A percentile compares a stretch with the other conserved stretches of the same genome.
phyloP scores from a whole-genome alignment of 2,329 filamentous ascomycete genomes.

The Huntiella omanensis region DNA sequence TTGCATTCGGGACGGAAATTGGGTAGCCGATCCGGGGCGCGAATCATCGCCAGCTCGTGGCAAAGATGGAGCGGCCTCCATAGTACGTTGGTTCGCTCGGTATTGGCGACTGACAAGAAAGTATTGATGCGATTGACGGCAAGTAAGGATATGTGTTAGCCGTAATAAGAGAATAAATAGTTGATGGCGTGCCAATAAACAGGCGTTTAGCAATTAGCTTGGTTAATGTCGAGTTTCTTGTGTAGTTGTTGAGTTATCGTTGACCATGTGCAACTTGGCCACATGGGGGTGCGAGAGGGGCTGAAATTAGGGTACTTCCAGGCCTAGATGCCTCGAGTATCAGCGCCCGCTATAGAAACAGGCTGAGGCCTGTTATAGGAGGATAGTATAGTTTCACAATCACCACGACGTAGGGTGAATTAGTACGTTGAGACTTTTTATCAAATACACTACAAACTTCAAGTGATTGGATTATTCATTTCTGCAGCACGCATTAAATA shows the following conservation, averaged over 20 bases:
- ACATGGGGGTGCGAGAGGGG: neutral
- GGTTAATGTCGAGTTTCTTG: neutral
- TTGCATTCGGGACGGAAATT: constrained; percentile 29
- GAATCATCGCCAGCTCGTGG: constrained; percentile 4
- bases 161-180: neutral
- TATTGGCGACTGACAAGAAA: neutral
- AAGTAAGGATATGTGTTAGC: neutral
- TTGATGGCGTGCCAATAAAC: neutral
- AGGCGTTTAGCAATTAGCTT: neutral
- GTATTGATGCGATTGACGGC: neutral
- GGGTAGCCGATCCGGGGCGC: constrained; percentile 2
- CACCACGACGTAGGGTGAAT: too few relatives aligned
- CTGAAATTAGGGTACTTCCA: too few relatives aligned
- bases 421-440: too few relatives aligned
- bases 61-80: constrained; percentile 4
- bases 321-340: too few relatives aligned
- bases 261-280: constrained; percentile 10
- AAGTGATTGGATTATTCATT: too few relatives aligned
- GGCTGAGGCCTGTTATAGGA: too few relatives aligned
- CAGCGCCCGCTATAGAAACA: too few relatives aligned
- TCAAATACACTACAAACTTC: too few relatives aligned
- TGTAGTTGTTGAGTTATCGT: neutral
- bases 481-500: too few relatives aligned
- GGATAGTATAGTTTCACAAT: too few relatives aligned
- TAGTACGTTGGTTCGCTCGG: neutral